These are phyloP conservation scores for Cucurbita argyrosperma DNA, from an alignment of 306 rosid genomes.

Conservation along the genomic window DNA sequence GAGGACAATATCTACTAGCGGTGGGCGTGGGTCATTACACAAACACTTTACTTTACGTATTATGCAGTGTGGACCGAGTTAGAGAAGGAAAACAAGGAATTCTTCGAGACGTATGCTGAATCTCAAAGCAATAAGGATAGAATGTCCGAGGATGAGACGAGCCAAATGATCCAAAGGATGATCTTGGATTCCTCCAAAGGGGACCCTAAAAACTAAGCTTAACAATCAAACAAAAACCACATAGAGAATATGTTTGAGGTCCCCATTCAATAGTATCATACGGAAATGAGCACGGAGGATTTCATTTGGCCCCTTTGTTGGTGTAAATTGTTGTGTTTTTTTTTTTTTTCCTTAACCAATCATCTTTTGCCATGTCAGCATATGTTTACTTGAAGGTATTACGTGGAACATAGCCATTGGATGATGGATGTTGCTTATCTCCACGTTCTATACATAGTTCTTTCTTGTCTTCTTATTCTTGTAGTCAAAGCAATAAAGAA, in stretches of 20 bases:
- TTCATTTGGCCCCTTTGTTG: not conserved
- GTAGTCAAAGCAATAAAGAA: not conserved
- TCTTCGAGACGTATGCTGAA: constrained; percentile 59
- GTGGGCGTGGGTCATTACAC: too few species aligned
- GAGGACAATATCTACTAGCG: too few species aligned
- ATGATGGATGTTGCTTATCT: not conserved
- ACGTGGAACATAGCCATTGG: too few species aligned
- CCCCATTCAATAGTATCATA: not conserved
- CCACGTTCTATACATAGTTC: not conserved
- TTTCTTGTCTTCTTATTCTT: not conserved
- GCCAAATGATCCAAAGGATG: constrained; percentile 63
- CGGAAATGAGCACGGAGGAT: not conserved
- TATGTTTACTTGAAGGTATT: not conserved
- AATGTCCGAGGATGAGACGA: constrained; percentile 87
- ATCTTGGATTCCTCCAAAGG: constrained; percentile 28
- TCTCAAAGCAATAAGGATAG: constrained; percentile 46
- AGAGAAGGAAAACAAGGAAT: constrained; percentile 82
- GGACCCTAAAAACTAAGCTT: constrained; percentile 19
- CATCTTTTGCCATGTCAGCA: not conserved
- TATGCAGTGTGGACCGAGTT: constrained; percentile 87
- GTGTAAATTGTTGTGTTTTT: not conserved
- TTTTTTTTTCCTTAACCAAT: not conserved
- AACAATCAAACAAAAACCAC: not conserved
- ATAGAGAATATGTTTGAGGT: not conserved
- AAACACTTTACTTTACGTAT: not conserved